Evolutionary conservation across 768 basidiomycete genomes (phyloP).

Genomic region (Suillus spraguei): DNA sequence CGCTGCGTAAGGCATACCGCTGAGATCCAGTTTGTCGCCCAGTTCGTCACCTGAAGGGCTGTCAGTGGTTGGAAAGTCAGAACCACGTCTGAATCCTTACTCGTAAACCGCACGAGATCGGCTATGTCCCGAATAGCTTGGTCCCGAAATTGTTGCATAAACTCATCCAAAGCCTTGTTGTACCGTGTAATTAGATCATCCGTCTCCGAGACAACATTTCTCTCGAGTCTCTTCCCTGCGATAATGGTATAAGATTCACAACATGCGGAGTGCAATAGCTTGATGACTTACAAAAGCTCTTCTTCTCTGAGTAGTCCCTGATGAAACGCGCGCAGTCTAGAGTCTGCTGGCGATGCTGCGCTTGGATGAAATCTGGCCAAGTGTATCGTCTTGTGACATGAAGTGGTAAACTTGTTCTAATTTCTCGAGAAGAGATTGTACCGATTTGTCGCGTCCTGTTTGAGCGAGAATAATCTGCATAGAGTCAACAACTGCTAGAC

Average conservation of each 20-base stretch:
- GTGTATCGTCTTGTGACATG: slow-evolving; percentile 3
- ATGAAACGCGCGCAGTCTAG: slow-evolving; percentile 33
- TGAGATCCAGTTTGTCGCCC: neutral
- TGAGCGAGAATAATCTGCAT: slow-evolving; percentile 10
- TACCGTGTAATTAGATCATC: neutral
- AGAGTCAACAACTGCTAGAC: neutral
- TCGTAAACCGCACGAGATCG: neutral
- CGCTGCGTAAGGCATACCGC: no score
- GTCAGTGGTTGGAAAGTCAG: neutral
- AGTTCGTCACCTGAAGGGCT: neutral
- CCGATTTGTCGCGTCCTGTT: slow-evolving; percentile 2
- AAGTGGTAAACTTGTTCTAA: slow-evolving; percentile 2
- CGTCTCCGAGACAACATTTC: neutral
- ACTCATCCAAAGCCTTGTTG: neutral
- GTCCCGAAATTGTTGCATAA: slow-evolving; percentile 9
- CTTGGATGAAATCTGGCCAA: neutral
- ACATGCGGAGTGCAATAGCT: neutral
- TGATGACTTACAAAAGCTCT: slow-evolving; percentile 21
- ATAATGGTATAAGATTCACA: no score
- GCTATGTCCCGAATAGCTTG: neutral
- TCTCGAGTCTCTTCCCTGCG: neutral
- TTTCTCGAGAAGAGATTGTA: slow-evolving; percentile 3
- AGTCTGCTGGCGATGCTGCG: slow-evolving; percentile 16
- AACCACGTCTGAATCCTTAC: neutral
- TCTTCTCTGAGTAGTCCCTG: slow-evolving; percentile 25